These are phyloP conservation scores for Trapa incisa DNA, from an alignment of 345 rosid genomes.

Conservation along the genomic window DNA sequence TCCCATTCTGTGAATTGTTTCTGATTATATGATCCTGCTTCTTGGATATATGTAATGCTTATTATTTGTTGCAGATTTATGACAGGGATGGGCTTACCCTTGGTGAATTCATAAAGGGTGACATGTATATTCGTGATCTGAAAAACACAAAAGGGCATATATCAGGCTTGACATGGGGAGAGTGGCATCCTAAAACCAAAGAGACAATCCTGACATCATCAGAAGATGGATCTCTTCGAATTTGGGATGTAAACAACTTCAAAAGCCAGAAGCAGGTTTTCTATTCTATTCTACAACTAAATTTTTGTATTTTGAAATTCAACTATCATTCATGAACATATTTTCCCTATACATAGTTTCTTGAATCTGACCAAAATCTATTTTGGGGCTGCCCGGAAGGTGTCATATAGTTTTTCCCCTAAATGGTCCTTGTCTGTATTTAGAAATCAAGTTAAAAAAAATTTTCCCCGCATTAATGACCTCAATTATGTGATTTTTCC, in stretches of 20 bases:
- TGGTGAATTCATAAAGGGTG: constrained; percentile 96
- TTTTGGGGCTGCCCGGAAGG: neutral
- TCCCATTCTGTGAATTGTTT: neutral
- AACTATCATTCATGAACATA: neutral
- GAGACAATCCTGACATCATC: constrained; percentile 90
- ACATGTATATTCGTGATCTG: constrained; percentile 94
- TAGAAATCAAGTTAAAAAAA: neutral
- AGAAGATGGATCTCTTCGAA: constrained; percentile 90
- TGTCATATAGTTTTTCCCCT: neutral
- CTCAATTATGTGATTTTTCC: neutral
- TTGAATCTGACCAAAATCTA: neutral
- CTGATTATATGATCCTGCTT: neutral
- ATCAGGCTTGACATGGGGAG: constrained; percentile 85
- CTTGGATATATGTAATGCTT: neutral
- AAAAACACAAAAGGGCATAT: constrained; percentile 97
- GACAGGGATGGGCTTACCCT: constrained; percentile 94
- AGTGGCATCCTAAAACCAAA: constrained; percentile 81
- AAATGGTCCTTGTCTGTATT: neutral
- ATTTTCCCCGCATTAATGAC: neutral
- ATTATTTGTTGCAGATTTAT: constrained; percentile 41
- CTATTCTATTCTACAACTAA: neutral
- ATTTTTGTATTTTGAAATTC: neutral
- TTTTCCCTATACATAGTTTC: neutral
- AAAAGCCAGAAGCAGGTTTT: constrained; percentile 83
- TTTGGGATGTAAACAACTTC: constrained; percentile 97